A percentile compares a stretch with the other conserved stretches of the same genome.
Evolutionary conservation across 2,329 filamentous ascomycete genomes (phyloP).

Genomic region (Aaosphaeria pasadenensis): DNA sequence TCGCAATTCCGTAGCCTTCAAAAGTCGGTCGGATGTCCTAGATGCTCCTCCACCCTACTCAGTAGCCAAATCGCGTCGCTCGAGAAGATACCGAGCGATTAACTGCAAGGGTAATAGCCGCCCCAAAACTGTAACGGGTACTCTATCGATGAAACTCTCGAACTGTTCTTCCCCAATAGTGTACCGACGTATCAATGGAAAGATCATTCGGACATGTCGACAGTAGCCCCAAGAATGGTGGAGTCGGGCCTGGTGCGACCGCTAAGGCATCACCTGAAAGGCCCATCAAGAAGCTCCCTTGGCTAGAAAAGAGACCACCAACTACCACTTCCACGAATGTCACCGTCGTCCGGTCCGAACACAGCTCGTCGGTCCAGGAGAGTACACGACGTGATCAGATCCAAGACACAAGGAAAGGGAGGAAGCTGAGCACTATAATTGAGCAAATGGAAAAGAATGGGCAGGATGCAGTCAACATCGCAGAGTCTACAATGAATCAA

Average conservation of each 20-base stretch:
- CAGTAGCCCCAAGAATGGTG: too few relatives aligned
- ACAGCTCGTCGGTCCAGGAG: constrained; percentile 20
- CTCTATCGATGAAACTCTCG: too few relatives aligned
- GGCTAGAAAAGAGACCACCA: constrained; percentile 15
- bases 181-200: too few relatives aligned
- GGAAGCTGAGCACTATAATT: constrained; percentile 31
- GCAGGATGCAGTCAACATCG: constrained; percentile 39
- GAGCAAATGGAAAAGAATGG: constrained; percentile 42
- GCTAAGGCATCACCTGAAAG: constrained; percentile 1
- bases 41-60: too few relatives aligned
- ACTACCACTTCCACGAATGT: neutral
- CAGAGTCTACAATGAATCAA: constrained; percentile 29
- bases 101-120: too few relatives aligned
- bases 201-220: too few relatives aligned
- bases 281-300: constrained; percentile 22
- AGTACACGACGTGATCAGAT: constrained; percentile 17
- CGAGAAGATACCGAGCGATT: too few relatives aligned
- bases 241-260: neutral
- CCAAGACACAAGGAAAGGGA: constrained; percentile 9
- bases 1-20: too few relatives aligned
- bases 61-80: too few relatives aligned
- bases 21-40: too few relatives aligned
- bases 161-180: too few relatives aligned
- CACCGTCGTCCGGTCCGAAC: constrained; percentile 12
- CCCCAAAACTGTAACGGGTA: too few relatives aligned